These are phyloP conservation scores for Cercospora nicotianae DNA, from an alignment of 2,329 filamentous ascomycete genomes.

Conservation along the genomic window DNA sequence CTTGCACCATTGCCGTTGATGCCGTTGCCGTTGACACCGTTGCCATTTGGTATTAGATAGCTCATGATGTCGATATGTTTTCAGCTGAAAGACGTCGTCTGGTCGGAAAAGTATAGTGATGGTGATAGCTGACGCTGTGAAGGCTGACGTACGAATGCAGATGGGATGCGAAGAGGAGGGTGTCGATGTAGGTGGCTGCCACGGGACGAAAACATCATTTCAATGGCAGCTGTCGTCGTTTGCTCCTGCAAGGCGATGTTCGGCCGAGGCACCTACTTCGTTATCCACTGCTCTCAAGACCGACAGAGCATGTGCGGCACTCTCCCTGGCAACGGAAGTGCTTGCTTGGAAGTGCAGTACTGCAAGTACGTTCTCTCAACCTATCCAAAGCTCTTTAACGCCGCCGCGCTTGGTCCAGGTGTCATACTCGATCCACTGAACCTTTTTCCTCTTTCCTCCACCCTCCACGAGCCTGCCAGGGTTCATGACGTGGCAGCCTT, in stretches of 20 bases:
- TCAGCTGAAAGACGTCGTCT: not conserved
- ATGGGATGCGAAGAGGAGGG: not conserved
- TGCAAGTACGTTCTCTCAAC: slow-evolving; percentile 15
- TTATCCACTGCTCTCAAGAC: not conserved
- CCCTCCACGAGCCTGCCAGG: slow-evolving; percentile 69
- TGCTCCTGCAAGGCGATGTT: not conserved
- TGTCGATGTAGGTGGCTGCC: not conserved
- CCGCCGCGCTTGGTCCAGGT: slow-evolving; percentile 60
- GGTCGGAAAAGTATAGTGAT: not conserved
- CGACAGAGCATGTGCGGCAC: not conserved
- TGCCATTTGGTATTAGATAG: not conserved
- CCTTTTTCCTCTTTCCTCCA: slow-evolving; percentile 62
- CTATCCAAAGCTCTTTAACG: slow-evolving; percentile 58
- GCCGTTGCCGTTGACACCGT: not conserved
- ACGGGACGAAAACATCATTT: not conserved
- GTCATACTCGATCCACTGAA: slow-evolving; percentile 87
- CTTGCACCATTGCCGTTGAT: not conserved
- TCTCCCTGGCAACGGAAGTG: not conserved
- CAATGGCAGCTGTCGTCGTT: not conserved
- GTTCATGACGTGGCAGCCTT: slow-evolving; percentile 95
- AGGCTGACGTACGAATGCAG: not conserved
- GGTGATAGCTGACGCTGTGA: not conserved
- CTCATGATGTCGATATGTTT: not conserved
- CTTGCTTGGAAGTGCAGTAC: not conserved
- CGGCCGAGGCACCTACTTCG: not conserved